Evolutionary conservation across 2,329 filamentous ascomycete genomes (phyloP), one percentile per base, ranked within the genome.

Genomic region (Fusarium liriodendri): DNA sequence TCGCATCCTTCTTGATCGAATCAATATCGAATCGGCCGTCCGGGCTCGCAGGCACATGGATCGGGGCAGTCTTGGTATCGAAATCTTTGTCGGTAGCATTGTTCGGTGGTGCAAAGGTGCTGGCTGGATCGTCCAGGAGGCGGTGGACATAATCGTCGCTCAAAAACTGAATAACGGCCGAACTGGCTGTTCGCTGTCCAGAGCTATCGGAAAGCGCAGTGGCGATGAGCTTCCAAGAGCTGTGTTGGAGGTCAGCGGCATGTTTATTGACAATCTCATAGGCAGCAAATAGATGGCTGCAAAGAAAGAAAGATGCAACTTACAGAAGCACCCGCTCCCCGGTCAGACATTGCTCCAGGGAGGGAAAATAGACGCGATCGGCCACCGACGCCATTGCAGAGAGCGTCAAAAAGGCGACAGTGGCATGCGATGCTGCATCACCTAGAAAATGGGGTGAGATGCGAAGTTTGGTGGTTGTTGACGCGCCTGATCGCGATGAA

Each of bases 51-150:
- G 94, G 90, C 58, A 95, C 90, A 80, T 97, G 93, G 70, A 98
- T 97, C 6, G 95, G 93, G 25, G 95, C 93, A 1, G 94, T 97
- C 82, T 92, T 95, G 22, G 93, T 93, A 70, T 97, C 93, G 79
- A 97, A 97, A 20, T 89, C 89, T 74, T 89, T 87, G 82, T 92
- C 94, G 33, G 93, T 89, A 77, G 90, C 87, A 61, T 90, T 80
- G 73, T 89, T 92, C 86, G 72, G 87, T 78, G 88, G 82, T 67
- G 89, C 84, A 81, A 96, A 97, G 47, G 92, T 90, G 72, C 87
- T 88, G 78, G 91, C 87, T 29, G 94, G 93, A 64, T 89, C 88
- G 75, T 89, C 90, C 67, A 98, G 88, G 67, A 95, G 86, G 64
- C 88, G 85, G 76, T 91, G 85, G 75, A 94, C 92, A 74, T 92